A percentile compares a stretch with the other conserved stretches of the same genome.
phyloP scores from a whole-genome alignment of 2,329 filamentous ascomycete species.

The Penicillium italicum region DNA sequence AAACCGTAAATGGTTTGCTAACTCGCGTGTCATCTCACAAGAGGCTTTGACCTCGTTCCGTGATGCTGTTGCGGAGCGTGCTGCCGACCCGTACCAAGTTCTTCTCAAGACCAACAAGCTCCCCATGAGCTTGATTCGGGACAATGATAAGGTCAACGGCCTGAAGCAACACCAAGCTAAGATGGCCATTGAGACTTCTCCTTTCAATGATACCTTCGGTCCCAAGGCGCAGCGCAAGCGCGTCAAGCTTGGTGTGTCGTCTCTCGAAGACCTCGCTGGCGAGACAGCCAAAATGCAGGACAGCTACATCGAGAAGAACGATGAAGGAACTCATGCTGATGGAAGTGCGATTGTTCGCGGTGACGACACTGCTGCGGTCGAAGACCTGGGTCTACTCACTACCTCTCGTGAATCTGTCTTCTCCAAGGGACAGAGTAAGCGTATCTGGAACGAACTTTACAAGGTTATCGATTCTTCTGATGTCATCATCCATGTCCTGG shows the following conservation, averaged over 20 bases:
- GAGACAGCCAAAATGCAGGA: constrained; percentile 78
- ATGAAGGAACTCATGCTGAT: constrained; percentile 72
- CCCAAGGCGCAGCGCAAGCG: constrained; percentile 90
- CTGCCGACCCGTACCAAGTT: constrained; percentile 86
- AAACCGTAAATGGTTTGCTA: constrained; percentile 96
- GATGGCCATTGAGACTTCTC: constrained; percentile 82
- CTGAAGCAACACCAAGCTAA: constrained; percentile 91
- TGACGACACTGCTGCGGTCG: constrained; percentile 42
- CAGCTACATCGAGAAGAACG: constrained; percentile 72
- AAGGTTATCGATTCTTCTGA: constrained; percentile 95
- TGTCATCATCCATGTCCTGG: constrained; percentile 90
- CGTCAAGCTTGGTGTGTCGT: constrained; percentile 80
- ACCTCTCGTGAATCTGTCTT: constrained; percentile 83
- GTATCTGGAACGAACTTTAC: constrained; percentile 96
- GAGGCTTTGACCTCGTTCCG: constrained; percentile 83
- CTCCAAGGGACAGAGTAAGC: constrained; percentile 88
- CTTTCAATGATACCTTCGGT: constrained; percentile 86
- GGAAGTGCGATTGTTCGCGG: constrained; percentile 62
- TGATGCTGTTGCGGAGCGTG: constrained; percentile 85
- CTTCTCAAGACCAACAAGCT: constrained; percentile 97
- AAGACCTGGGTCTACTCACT: constrained; percentile 40
- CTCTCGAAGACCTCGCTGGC: constrained; percentile 75
- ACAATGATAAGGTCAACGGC: constrained; percentile 72
- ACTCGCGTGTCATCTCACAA: constrained; percentile 85
- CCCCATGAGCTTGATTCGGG: constrained; percentile 88